Base-by-base conservation (phyloP, 225 moss, liverwort and hornwort species). In the Polytrichum formosum region DNA sequence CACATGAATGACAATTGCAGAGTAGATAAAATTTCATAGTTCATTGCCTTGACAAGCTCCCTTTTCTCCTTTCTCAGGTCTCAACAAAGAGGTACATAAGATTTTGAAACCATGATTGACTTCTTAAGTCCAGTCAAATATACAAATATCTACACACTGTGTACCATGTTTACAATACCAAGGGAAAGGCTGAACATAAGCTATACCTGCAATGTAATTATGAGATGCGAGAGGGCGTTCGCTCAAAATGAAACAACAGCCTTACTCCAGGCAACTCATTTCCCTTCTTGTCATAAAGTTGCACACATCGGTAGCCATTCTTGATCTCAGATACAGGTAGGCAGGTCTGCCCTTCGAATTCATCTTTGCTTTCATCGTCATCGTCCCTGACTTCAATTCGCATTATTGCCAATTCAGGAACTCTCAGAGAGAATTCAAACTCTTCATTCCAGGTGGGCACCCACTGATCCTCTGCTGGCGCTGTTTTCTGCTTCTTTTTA, bases 301-400 rank as follows among this genome's bases (percentile, higher is more conserved):
- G 89, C 66, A 97, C 77, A 56, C 85, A 77, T 4, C 93, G 87
- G 63, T 76, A 89, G 0, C 96, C 96, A 28, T 71, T 64, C 59
- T 29, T 82, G 33, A 97, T 74, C 70, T 97, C 96, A 5, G 79
- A 22, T 53, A 97, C 19, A 8, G 96, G 96, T 59, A 97, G 75
- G 79, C 90, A 90, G 6, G 87, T 81, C 79, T 97, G 93, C 17
- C 94, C 96, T 54, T 80, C 96, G 55, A 97, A 97, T 75, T 92
- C 93, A 35, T 97, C 92, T 63, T 80, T 88, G 26, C 79, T 85
- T 26, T 88, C 81, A 13, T 86, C 80, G 66, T 97, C 92, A 0
- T 92, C 78, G 53, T 97, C 96, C 58, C 90, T 87, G 6, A 94
- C 93, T 77, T 97, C 96, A 33, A 97, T 74, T 0, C 93, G 82